phyloP scores from a whole-genome alignment of 306 rosid genomes.

The Trifolium pratense region DNA sequence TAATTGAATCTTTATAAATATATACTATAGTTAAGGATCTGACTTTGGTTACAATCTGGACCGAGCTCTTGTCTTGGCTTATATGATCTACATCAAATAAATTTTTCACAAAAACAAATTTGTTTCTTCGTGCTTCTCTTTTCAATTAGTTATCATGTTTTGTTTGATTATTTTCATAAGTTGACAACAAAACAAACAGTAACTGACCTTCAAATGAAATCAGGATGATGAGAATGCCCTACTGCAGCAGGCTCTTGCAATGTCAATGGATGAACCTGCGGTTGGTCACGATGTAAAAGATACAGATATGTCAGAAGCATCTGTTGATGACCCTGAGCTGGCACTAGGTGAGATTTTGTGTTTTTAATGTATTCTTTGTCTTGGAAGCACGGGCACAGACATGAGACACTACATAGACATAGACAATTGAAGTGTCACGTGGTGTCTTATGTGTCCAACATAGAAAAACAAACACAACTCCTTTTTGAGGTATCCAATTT shows the following conservation, averaged over 20 bases:
- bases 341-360: conserved; percentile 75
- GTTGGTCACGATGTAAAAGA: conserved; percentile 67
- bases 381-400: conserved; percentile 8
- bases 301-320: conserved; percentile 84
- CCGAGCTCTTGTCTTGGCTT: no score
- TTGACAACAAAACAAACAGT: neutral
- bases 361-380: conserved; percentile 11
- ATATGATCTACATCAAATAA: neutral
- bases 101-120: neutral
- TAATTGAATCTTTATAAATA: neutral
- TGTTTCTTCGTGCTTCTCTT: conserved; percentile 6
- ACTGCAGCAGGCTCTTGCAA: conserved; percentile 96
- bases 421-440: conserved; percentile 9
- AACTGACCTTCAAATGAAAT: conserved; percentile 39
- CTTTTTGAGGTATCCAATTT: conserved; percentile 1
- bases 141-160: conserved; percentile 8
- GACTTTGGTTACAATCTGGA: neutral
- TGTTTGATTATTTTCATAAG: conserved; percentile 9
- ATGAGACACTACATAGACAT: conserved; percentile 6
- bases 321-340: conserved; percentile 80
- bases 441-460: conserved; percentile 5
- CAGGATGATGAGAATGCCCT: conserved; percentile 81
- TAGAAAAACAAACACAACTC: conserved; percentile 12
- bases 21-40: neutral
- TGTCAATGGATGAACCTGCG: conserved; percentile 96